Percentiles rank a stretch among this genome's conserved stretches.
These are phyloP conservation scores for Ogataea methanolica DNA, from an alignment of 805 yeast species.

Conservation along the genomic window DNA sequence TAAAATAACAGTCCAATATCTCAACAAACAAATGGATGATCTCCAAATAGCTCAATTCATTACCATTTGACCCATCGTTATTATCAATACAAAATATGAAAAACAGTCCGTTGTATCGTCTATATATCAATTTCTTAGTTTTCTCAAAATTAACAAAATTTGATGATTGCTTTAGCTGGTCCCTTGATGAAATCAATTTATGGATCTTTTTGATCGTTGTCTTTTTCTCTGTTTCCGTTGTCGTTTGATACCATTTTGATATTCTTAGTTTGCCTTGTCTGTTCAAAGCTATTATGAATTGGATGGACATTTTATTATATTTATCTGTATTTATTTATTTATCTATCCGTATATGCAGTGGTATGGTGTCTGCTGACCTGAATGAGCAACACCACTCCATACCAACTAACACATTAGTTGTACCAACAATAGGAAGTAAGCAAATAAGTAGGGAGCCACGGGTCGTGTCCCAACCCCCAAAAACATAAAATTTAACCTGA, in stretches of 20 bases:
- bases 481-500: no score
- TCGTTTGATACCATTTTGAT: constrained; percentile 61
- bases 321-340: not conserved
- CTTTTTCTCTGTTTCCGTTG: constrained; percentile 40
- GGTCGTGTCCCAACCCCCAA: no score
- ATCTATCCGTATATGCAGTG: not conserved
- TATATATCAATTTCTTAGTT: constrained; percentile 65
- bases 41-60: constrained; percentile 78
- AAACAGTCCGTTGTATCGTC: constrained; percentile 88
- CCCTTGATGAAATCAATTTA: constrained; percentile 74
- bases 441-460: no score
- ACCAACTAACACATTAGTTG: no score
- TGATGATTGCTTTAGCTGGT: constrained; percentile 64
- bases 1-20: constrained; percentile 77
- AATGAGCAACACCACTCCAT: no score
- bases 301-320: constrained; percentile 56
- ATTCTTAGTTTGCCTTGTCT: constrained; percentile 91
- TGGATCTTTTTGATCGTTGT: constrained; percentile 62
- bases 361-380: not conserved
- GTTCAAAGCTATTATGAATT: constrained; percentile 77
- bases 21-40: constrained; percentile 87
- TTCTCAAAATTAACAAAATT: constrained; percentile 39
- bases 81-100: constrained; percentile 77
- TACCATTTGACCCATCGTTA: constrained; percentile 44
- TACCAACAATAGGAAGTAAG: no score